Base-by-base conservation (phyloP, 2,329 filamentous ascomycete genomes). In the Penicillium brasilianum region DNA sequence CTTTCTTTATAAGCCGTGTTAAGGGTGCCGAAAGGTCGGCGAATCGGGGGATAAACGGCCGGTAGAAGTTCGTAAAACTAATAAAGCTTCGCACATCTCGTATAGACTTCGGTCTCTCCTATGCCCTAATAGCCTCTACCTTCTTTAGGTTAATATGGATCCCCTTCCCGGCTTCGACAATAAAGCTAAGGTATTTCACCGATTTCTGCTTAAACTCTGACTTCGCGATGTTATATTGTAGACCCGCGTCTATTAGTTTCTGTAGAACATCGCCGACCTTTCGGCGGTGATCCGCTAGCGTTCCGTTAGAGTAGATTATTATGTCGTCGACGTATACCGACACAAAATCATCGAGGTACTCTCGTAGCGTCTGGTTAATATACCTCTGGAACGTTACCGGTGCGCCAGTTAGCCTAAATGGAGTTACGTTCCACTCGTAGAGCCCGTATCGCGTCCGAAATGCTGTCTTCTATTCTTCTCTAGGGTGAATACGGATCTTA, bases 251-350 rank as follows among this genome's bases (percentile, higher is more conserved):
- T n/a, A 18, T 28, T 28, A 49, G 28, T 5, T 49, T 49, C 28
- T 28, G 11, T n/a, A 49, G 44, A 5, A 49, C 10, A 2, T 32
- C 18, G 22, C 44, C 16, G 14, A 49, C 44, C 6, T 49, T 49
- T 49, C 44, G 44, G 22, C 28, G 28, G 44, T 49, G 16, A 30
- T 49, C 44, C 44, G 44, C 44, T 49, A 49, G 44, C 22, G 44
- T 18, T 30, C 44, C 13, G 22, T 28, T 16, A n/a, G 44, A 2
- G 22, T 49, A 49, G 11, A 49, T 49, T 7, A 49, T 49, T 16
- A 49, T 49, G 16, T 49, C 16, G 10, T 49, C 16, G 28, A 49
- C 16, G 18, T 49, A 49, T n/a, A 13, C 28, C 8, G 10, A 46
- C 18, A 46, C 41, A 13, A 46, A 46, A 11, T 46, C 41, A 8